Conservation (phyloP, 768 basidiomycete species). For the Auricularia auricula-judae region DNA sequence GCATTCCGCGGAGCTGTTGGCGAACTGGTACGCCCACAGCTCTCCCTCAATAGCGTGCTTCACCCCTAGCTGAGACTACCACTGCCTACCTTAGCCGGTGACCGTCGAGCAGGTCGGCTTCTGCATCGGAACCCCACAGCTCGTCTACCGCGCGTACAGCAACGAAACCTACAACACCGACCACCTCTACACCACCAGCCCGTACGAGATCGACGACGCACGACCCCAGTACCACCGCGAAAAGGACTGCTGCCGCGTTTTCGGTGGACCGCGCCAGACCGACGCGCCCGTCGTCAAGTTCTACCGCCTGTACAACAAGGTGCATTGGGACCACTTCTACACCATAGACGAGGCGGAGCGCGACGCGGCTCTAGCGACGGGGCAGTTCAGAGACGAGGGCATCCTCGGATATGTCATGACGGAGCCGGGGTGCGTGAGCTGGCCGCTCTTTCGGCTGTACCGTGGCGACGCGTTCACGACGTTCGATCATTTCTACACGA, state of each 20-base stretch:
- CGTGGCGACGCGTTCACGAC: no score
- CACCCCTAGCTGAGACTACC: no score
- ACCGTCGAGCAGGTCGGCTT: no score
- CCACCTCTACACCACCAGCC: constrained; percentile 10
- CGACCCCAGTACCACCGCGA: constrained; percentile 7
- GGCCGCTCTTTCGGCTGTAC: no score
- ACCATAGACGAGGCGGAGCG: constrained; percentile 1
- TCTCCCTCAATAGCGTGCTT: no score
- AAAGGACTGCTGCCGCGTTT: constrained; percentile 2
- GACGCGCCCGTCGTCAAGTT: constrained; percentile 1
- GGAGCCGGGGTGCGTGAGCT: no score
- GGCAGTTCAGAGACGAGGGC: no score
- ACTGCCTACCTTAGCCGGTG: no score
- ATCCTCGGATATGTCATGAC: no score
- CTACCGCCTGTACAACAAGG: constrained; percentile 7
- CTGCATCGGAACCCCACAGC: not conserved
- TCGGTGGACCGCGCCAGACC: not conserved
- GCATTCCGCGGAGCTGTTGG: no score
- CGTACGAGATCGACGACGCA: constrained; percentile 5
- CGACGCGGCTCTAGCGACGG: no score
- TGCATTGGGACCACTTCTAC: constrained; percentile 10
- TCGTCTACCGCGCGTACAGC: constrained; percentile 7
- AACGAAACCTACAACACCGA: not conserved
- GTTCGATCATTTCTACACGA: not conserved
- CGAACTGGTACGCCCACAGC: no score